phyloP scores from a whole-genome alignment of 73 alveolate species.

The Blepharisma stoltei region DNA sequence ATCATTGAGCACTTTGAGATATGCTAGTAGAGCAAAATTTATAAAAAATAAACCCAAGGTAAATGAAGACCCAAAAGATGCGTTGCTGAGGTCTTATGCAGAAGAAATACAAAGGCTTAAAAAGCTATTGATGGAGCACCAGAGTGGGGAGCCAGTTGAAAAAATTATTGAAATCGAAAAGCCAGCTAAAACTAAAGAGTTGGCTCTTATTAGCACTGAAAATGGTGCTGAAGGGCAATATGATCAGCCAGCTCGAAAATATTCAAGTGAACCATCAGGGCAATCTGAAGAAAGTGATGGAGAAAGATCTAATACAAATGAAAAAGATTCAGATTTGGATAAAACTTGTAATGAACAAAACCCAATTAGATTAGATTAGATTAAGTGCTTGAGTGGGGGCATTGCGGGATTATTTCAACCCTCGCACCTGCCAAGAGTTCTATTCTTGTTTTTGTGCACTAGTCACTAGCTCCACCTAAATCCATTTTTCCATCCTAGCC shows the following conservation, averaged over 20 bases:
- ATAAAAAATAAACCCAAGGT: constrained; percentile 83
- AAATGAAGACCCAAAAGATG: constrained; percentile 91
- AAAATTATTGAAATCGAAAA: constrained; percentile 28
- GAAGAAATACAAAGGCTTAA: constrained; percentile 77
- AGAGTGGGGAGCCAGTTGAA: constrained; percentile 50
- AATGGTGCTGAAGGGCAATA: neutral
- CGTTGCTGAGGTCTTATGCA: constrained; percentile 73
- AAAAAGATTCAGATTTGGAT: constrained; percentile 6
- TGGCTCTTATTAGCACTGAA: neutral
- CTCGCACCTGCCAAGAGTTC: too few species aligned
- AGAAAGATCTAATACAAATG: constrained; percentile 4
- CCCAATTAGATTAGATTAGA: constrained; percentile 16
- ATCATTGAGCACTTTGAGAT: constrained; percentile 79
- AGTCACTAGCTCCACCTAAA: too few species aligned
- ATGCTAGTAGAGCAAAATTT: constrained; percentile 83
- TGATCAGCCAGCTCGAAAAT: neutral
- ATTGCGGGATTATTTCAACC: too few species aligned
- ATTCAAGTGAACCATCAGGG: too few species aligned
- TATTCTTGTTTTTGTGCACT: too few species aligned
- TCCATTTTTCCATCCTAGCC: too few species aligned
- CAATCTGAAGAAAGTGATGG: neutral
- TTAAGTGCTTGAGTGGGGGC: constrained; percentile 27
- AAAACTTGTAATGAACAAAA: constrained; percentile 38
- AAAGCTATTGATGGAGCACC: constrained; percentile 39
- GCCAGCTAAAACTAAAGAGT: neutral